Evolutionary conservation across 75 land plant genomes (phyloP).

Genomic region (Sequoiadendron giganteum): DNA sequence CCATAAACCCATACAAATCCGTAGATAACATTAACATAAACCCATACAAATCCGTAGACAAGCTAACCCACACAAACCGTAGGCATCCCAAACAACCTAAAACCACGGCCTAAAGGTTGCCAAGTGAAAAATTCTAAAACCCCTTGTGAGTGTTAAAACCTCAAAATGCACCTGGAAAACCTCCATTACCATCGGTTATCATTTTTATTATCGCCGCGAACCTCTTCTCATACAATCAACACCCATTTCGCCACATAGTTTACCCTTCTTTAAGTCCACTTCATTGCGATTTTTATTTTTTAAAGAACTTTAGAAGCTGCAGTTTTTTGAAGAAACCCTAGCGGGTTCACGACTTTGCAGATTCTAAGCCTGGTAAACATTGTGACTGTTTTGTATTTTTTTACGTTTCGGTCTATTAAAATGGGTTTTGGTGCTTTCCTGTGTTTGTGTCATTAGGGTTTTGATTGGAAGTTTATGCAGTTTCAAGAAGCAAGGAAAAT

Average conservation of each 20-base stretch:
- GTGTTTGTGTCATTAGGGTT: not conserved
- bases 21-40: too few relatives aligned
- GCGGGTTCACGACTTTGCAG: not conserved
- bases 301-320: not conserved
- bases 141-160: not conserved
- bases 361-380: not conserved
- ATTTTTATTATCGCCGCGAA: not conserved
- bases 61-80: not conserved
- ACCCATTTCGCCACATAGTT: not conserved
- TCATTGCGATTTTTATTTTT: not conserved
- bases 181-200: not conserved
- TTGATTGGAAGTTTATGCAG: not conserved
- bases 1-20: too few relatives aligned
- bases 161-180: not conserved
- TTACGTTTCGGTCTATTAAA: too few relatives aligned
- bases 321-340: not conserved
- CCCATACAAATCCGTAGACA: not conserved
- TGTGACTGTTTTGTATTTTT: not conserved
- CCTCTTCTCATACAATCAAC: not conserved
- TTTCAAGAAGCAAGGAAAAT: constrained; percentile 21
- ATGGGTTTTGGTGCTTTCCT: not conserved
- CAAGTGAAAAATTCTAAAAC: not conserved
- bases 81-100: not conserved
- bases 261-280: not conserved
- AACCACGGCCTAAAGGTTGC: not conserved